These are phyloP conservation scores for Eucalyptus regnans DNA, from an alignment of 345 rosid genomes.

Conservation along the genomic window DNA sequence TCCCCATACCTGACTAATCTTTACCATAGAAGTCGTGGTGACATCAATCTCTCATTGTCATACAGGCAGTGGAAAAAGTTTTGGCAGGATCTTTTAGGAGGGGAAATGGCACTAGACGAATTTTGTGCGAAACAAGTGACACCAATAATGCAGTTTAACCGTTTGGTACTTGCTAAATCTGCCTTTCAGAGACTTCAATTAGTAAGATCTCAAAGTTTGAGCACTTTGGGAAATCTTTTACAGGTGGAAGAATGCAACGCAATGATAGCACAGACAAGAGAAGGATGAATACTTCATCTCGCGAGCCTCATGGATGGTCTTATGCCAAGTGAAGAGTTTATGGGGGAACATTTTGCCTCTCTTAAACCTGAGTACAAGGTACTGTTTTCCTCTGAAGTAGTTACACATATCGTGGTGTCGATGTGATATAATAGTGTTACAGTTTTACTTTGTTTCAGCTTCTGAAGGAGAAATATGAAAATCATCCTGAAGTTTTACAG, in stretches of 20 bases:
- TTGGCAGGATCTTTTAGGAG: slow-evolving; percentile 91
- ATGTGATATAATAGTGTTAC: neutral
- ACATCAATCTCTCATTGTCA: neutral
- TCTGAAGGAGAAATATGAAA: slow-evolving; percentile 78
- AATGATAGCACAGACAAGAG: slow-evolving; percentile 49
- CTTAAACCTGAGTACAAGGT: slow-evolving; percentile 56
- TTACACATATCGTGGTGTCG: neutral
- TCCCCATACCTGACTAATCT: neutral
- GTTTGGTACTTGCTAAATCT: slow-evolving; percentile 40
- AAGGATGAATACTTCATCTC: slow-evolving; percentile 46
- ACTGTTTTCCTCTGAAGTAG: neutral
- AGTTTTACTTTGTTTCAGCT: slow-evolving; percentile 36
- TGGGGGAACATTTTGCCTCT: slow-evolving; percentile 69
- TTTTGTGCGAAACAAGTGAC: slow-evolving; percentile 72
- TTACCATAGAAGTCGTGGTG: neutral
- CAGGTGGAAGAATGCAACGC: slow-evolving; percentile 96
- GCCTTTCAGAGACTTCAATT: neutral
- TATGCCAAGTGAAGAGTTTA: slow-evolving; percentile 67
- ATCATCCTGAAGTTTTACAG: slow-evolving; percentile 75
- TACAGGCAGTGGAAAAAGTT: slow-evolving; percentile 90
- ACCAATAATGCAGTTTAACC: slow-evolving; percentile 74
- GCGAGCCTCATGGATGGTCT: slow-evolving; percentile 96
- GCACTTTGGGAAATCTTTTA: neutral
- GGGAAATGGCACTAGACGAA: slow-evolving; percentile 95
- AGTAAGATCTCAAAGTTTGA: neutral